Conservation (phyloP, 352 stramenopile genomes). For the Phytophthora pseudosyringae region DNA sequence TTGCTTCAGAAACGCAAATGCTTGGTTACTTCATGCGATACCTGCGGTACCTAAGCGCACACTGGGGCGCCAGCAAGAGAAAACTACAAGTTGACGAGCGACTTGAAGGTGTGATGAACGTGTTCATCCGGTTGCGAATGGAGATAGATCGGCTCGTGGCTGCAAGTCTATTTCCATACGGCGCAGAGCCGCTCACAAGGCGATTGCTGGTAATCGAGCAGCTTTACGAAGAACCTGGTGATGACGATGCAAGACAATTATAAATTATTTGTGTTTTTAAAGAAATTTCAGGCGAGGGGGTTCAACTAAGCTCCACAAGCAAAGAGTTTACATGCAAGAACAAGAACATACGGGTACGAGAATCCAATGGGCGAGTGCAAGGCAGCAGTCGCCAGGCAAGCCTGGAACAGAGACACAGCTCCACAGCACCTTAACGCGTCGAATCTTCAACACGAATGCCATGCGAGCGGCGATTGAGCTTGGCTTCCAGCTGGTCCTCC, state of each 20-base stretch:
- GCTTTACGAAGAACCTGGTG: constrained; percentile 47
- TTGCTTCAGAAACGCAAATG: constrained; percentile 63
- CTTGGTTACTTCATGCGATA: constrained; percentile 70
- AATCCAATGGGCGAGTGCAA: not conserved
- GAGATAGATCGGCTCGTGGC: constrained; percentile 62
- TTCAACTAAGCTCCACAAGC: constrained; percentile 7
- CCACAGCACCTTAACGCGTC: constrained; percentile 24
- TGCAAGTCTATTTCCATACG: constrained; percentile 63
- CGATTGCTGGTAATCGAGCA: constrained; percentile 59
- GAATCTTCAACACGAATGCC: constrained; percentile 58
- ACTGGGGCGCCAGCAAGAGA: constrained; percentile 39
- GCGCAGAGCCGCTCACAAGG: constrained; percentile 46
- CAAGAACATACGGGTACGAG: constrained; percentile 30
- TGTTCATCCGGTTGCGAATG: constrained; percentile 66
- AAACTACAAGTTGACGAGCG: constrained; percentile 27
- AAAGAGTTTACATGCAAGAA: constrained; percentile 14
- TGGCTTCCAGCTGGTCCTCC: constrained; percentile 72
- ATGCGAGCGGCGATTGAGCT: constrained; percentile 58
- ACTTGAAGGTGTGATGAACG: constrained; percentile 51
- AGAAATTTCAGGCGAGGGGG: constrained; percentile 8
- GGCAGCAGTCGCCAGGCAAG: constrained; percentile 6
- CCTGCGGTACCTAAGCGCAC: constrained; percentile 39
- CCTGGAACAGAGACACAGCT: constrained; percentile 4
- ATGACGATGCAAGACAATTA: constrained; percentile 27
- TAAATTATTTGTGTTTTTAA: constrained; percentile 56